These are phyloP conservation scores for Acanthamoeba castellanii DNA, from an alignment of 208 protist genomes.

Conservation along the genomic window DNA sequence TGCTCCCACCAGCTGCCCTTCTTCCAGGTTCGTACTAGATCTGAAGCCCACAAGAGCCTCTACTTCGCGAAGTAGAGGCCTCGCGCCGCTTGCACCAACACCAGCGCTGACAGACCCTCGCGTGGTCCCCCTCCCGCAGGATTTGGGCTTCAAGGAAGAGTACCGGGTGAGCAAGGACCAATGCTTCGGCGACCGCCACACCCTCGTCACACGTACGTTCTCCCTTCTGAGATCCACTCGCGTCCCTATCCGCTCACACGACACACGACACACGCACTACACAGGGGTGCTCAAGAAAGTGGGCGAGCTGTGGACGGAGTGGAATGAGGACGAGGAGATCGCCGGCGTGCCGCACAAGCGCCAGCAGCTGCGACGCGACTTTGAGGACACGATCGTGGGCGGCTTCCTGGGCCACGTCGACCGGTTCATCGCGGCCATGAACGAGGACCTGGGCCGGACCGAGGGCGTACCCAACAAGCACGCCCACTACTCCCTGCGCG, in stretches of 20 bases:
- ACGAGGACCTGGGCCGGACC: neutral
- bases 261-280: neutral
- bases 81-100: no score
- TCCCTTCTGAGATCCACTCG: neutral
- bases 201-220: neutral
- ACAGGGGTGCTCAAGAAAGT: neutral
- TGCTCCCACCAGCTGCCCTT: slow-evolving; percentile 15
- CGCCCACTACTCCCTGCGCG: neutral
- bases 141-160: neutral
- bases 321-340: neutral
- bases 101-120: neutral
- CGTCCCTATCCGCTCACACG: no score
- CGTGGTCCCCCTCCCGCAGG: neutral
- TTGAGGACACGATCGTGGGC: slow-evolving; percentile 9
- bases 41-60: no score
- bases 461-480: neutral
- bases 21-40: neutral
- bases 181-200: neutral
- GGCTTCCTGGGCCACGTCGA: slow-evolving; percentile 7
- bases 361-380: neutral
- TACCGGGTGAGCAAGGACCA: neutral
- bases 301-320: slow-evolving; percentile 22
- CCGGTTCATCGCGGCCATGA: neutral
- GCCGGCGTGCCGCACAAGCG: neutral
- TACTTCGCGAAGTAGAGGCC: no score